Conservation (phyloP, 441 rosid genomes). For the Francoa sonchifolia region DNA sequence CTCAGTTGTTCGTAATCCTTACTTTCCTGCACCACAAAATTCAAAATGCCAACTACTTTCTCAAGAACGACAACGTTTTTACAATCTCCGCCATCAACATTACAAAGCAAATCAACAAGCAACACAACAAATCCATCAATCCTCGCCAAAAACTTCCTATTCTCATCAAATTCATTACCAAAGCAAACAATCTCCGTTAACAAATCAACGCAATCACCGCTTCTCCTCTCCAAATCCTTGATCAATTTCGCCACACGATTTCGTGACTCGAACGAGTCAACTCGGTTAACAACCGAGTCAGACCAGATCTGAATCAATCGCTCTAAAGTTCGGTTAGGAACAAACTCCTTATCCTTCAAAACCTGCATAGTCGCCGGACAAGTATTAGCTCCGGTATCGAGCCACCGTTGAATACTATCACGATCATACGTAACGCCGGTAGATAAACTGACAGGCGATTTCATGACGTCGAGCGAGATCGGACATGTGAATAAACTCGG, state of each 20-base stretch:
- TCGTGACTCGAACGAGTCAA: slow-evolving; percentile 17
- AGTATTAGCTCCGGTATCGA: slow-evolving; percentile 68
- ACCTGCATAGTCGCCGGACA: slow-evolving; percentile 96
- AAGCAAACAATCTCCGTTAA: slow-evolving; percentile 29
- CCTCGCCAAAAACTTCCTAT: slow-evolving; percentile 32
- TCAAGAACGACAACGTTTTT: slow-evolving; percentile 14
- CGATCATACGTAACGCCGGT: slow-evolving; percentile 96
- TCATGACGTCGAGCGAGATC: slow-evolving; percentile 83
- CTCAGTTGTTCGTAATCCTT: slow-evolving; percentile 24
- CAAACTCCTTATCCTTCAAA: slow-evolving; percentile 46
- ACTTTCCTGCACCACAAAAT: slow-evolving; percentile 19
- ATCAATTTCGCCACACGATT: slow-evolving; percentile 26
- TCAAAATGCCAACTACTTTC: slow-evolving; percentile 34
- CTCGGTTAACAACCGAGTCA: slow-evolving; percentile 24
- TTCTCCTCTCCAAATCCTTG: slow-evolving; percentile 10
- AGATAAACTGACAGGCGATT: slow-evolving; percentile 74
- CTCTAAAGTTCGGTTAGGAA: slow-evolving; percentile 67
- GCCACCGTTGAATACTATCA: slow-evolving; percentile 72
- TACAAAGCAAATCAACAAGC: slow-evolving; percentile 35
- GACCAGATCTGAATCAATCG: slow-evolving; percentile 77
- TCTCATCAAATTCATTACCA: slow-evolving; percentile 38
- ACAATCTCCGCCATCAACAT: slow-evolving; percentile 14
- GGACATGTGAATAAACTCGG: slow-evolving; percentile 82
- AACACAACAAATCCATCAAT: slow-evolving; percentile 33
- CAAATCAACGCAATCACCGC: slow-evolving; percentile 12